Percentiles rank a stretch among this genome's conserved stretches.
These are phyloP conservation scores for Catharanthus roseus DNA, from an alignment of 257 asterid species.

Conservation along the genomic window DNA sequence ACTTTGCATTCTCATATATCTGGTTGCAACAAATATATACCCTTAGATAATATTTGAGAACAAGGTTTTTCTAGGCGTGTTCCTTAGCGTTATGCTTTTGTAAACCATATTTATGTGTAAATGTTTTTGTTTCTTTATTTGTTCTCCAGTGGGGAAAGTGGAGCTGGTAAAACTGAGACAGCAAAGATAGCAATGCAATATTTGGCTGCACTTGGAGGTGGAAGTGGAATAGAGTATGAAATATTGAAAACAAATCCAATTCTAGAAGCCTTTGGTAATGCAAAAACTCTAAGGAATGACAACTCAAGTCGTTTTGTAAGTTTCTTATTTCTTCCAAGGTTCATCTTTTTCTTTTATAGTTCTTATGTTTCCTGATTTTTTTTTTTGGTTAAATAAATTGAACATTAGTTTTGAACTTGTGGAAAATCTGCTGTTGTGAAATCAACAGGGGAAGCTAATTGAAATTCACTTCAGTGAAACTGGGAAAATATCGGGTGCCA, in stretches of 20 bases:
- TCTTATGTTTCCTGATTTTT: neutral
- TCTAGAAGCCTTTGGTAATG: slow-evolving; percentile 98
- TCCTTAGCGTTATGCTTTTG: neutral
- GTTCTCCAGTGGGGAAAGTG: slow-evolving; percentile 90
- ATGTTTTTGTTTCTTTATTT: slow-evolving; percentile 22
- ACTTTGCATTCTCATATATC: neutral
- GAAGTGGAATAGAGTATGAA: slow-evolving; percentile 96
- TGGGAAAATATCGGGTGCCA: slow-evolving; percentile 97
- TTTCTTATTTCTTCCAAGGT: slow-evolving; percentile 17
- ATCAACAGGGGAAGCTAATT: slow-evolving; percentile 85
- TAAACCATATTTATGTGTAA: neutral
- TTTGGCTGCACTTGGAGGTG: slow-evolving; percentile 98
- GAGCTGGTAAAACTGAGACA: slow-evolving; percentile 99
- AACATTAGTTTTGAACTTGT: slow-evolving; percentile 5
- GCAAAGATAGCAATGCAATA: slow-evolving; percentile 99
- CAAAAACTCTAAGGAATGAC: slow-evolving; percentile 92
- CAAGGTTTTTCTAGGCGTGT: no score
- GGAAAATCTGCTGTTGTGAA: neutral
- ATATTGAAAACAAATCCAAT: slow-evolving; percentile 96
- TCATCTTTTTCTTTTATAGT: neutral
- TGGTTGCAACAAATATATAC: neutral
- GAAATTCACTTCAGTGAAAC: slow-evolving; percentile 98
- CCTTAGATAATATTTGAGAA: neutral
- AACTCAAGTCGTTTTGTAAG: slow-evolving; percentile 99
- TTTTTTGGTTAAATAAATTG: neutral